Conservation (phyloP, 768 basidiomycete genomes). For the Rhizopogon vesiculosus region DNA sequence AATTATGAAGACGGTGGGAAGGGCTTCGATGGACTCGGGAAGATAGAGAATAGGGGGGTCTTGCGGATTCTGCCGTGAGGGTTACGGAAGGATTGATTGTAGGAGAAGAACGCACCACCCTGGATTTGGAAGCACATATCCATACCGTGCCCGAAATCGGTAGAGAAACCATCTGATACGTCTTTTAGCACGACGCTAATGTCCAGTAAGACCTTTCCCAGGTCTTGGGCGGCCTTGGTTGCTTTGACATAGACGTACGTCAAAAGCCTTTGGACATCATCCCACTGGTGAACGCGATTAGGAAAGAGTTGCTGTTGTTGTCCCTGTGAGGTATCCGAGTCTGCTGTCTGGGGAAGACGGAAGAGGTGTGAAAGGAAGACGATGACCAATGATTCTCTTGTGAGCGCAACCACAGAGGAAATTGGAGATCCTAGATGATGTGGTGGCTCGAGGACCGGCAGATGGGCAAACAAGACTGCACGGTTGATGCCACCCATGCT, state of each 20-base stretch:
- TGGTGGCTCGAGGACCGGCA: slow-evolving; percentile 37
- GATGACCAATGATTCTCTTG: slow-evolving; percentile 51
- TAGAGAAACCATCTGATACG: slow-evolving; percentile 39
- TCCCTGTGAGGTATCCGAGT: neutral
- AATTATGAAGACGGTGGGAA: slow-evolving; percentile 25
- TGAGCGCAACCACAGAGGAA: slow-evolving; percentile 37
- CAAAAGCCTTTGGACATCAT: slow-evolving; percentile 68
- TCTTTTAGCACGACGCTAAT: slow-evolving; percentile 73
- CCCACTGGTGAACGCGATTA: slow-evolving; percentile 51
- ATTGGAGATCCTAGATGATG: slow-evolving; percentile 55
- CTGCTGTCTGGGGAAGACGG: slow-evolving; percentile 23
- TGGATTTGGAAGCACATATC: slow-evolving; percentile 39
- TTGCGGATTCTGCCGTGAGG: slow-evolving; percentile 27
- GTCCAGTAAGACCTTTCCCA: slow-evolving; percentile 67
- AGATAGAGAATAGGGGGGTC: slow-evolving; percentile 25
- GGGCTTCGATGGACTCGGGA: slow-evolving; percentile 34
- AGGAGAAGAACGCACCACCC: slow-evolving; percentile 34
- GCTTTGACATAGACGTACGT: slow-evolving; percentile 84
- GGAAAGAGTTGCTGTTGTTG: neutral
- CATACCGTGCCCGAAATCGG: slow-evolving; percentile 29
- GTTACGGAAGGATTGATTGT: slow-evolving; percentile 2
- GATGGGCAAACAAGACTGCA: neutral
- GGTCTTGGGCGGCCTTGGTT: slow-evolving; percentile 65
- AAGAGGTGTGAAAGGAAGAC: slow-evolving; percentile 64
- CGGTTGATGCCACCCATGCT: neutral